Evolutionary conservation across 768 basidiomycete species (phyloP), one percentile per base, ranked within the genome.

Genomic region (Baorangia bicolor): DNA sequence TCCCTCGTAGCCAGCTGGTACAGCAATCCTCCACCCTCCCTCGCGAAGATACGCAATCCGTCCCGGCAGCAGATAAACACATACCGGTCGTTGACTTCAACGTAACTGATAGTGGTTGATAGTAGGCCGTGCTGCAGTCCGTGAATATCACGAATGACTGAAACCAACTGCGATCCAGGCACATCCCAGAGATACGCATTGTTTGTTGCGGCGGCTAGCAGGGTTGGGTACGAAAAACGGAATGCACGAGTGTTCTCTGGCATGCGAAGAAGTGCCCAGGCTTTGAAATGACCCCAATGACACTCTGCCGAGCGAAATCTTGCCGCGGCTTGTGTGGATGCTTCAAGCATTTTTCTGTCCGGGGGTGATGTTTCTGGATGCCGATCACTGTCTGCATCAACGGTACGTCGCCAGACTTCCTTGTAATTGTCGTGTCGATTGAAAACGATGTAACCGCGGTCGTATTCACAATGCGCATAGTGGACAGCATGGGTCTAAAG

Each of bases 391-490:
- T 69, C 61, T 27, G 77, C 70, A 35, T 75, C 72, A 4, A 72
- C 60, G 7, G 75, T 63, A 27, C 63, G 77, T 28, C 86, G 75
- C 91, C 90, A 93, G 14, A 91, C 82, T 66, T 93, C 91, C 59
- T 86, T 86, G 58, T 72, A 64, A 10, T 78, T 77, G 28, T 76
- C 78, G 21, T 66, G 42, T 30, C 86, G 80, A 62, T 91, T 86
- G 65, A 90, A 88, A 44, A 92, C 72, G 44, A 91, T 73, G 63
- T 81, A 90, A 10, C 91, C 90, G 28, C 79, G 72, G 14, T 75
- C 83, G 59, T 90, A 93, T 69, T 92, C 91, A 60, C 82, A 80
- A 63, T 92, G 90, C 0, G 89, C 88, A 44, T 75, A 79, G 14
- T 28, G 47, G 31, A 54, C 52, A 50, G 34, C 51, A 49, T 61